Conservation (phyloP, 805 yeast genomes). For the Gaillardinia entomophila region DNA sequence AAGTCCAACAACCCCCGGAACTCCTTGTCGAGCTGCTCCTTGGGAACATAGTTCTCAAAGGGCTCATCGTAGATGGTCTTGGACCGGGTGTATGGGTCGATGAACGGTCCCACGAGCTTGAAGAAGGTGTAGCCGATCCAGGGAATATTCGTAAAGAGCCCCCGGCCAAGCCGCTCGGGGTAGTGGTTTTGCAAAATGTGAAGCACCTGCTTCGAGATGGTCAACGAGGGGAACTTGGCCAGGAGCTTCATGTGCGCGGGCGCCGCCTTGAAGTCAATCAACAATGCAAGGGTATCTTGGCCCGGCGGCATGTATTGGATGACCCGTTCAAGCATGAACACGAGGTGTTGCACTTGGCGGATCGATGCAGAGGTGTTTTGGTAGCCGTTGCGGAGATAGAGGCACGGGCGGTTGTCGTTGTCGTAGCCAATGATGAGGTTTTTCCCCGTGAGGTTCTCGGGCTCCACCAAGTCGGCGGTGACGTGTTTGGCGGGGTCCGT, state of each 20-base stretch:
- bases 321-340: constrained; percentile 51
- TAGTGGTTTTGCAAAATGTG: constrained; percentile 52
- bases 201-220: constrained; percentile 44
- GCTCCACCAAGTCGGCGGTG: constrained; percentile 37
- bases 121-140: constrained; percentile 53
- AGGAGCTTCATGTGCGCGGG: constrained; percentile 31
- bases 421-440: constrained; percentile 51
- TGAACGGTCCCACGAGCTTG: constrained; percentile 51
- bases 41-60: constrained; percentile 48
- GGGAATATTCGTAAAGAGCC: constrained; percentile 50
- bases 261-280: constrained; percentile 50
- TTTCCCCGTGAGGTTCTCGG: constrained; percentile 50
- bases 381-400: constrained; percentile 47
- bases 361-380: constrained; percentile 50
- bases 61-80: constrained; percentile 56
- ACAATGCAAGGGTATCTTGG: constrained; percentile 48
- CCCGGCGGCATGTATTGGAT: constrained; percentile 54
- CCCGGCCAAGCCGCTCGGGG: constrained; percentile 53
- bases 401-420: constrained; percentile 46
- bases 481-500: constrained; percentile 23
- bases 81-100: constrained; percentile 54
- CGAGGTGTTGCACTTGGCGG: constrained; percentile 51
- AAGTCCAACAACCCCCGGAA: constrained; percentile 48
- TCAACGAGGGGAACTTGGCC: constrained; percentile 43
- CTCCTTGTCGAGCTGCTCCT: constrained; percentile 44